Base-by-base conservation (phyloP, 139 green algal species). In the Volvox africanus region DNA sequence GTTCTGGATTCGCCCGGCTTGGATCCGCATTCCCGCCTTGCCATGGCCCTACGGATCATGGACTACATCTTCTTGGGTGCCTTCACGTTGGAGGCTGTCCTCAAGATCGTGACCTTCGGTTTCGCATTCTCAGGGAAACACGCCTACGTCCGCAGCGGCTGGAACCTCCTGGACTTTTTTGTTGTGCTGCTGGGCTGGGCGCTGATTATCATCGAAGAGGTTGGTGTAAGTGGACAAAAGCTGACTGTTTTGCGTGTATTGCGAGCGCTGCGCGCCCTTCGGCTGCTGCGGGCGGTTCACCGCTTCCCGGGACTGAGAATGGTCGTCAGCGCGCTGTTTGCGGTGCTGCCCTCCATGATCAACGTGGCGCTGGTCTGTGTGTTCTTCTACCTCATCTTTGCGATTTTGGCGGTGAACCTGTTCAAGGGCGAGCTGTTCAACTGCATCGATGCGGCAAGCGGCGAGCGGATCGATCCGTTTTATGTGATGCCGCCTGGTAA, bases 311-410 rank as follows among this genome's bases (percentile, higher is more conserved):
- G 92, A 24, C 94, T 96, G 77, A 94, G 96, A 81, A 88, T 97
- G 30, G 94, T 97, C 18, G 94, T 97, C 9, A 95, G 95, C 61
- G 89, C 94, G 17, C 92, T 97, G 22, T 95, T 97, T 75, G 78
- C 93, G 50, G 87, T 89, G 26, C 37, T 97, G 33, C 96, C 95
- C 6, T 80, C 93, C 22, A 93, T 97, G 79, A 77, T 89, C 67
- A 96, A 96, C 92, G 94, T 97, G 1, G 28, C 94, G 67, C 92
- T 97, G 44, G 95, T 97, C 33, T 97, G 93, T 84, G 1, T 94
- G n/a, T 89, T 96, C 14, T 96, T 97, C 88, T 97, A 95, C 92
- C 61, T 97, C 88, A 95, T 97, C 85, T 97, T 94, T 69, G 81
- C 92, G 61, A 92, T 96, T 67, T 91, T 97, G 90, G 91, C 92